phyloP scores from a whole-genome alignment of 2,329 filamentous ascomycete species.

The Hypoxylon sp. region DNA sequence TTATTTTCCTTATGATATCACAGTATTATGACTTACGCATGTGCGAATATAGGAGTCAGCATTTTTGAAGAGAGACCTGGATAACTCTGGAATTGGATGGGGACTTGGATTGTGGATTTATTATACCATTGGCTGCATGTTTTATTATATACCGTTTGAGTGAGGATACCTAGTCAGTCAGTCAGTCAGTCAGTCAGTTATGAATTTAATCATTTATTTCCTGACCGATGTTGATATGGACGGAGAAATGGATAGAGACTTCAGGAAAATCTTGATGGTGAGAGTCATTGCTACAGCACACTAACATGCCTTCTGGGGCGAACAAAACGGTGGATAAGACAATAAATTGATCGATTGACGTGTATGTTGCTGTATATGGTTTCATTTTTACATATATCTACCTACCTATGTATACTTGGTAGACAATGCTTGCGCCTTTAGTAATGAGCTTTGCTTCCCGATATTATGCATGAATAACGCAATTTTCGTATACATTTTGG shows the following conservation, averaged over 20 bases:
- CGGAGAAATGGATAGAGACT: neutral
- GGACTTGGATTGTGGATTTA: neutral
- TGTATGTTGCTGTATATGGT: neutral
- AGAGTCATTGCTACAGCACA: too few species aligned
- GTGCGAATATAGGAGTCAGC: slow-evolving; percentile 9
- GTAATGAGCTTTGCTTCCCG: neutral
- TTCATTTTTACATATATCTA: neutral
- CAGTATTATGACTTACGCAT: neutral
- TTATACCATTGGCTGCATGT: slow-evolving; percentile 5
- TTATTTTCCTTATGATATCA: slow-evolving; percentile 8
- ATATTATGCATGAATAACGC: neutral
- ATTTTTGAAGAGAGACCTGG: neutral
- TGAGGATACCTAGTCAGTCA: neutral
- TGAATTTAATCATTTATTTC: slow-evolving; percentile 6
- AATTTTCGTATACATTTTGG: neutral
- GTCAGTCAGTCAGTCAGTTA: neutral
- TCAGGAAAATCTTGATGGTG: too few species aligned
- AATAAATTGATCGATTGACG: slow-evolving; percentile 5
- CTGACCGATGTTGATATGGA: neutral
- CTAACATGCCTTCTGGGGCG: neutral
- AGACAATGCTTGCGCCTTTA: neutral
- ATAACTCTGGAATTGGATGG: slow-evolving; percentile 1
- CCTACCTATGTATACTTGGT: too few species aligned
- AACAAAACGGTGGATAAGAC: neutral
- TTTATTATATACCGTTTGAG: neutral